These are phyloP conservation scores for Hyaloscypha bicolor DNA, from an alignment of 495 filamentous ascomycete species.

Conservation along the genomic window DNA sequence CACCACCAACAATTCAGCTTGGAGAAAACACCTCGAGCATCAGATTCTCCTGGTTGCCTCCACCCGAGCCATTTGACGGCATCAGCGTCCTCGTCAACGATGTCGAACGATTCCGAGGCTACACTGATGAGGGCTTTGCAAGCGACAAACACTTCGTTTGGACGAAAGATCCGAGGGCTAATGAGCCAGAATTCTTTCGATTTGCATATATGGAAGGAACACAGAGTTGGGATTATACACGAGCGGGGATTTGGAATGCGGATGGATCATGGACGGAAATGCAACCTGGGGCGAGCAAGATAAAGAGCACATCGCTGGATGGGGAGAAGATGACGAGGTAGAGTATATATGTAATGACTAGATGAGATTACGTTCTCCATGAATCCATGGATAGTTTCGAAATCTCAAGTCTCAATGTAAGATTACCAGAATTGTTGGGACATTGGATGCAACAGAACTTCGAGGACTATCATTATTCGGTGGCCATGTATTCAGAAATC, in stretches of 20 bases:
- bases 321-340: slow-evolving; percentile 15
- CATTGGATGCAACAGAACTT: no score
- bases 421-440: no score
- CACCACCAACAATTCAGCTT: slow-evolving; percentile 46
- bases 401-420: background rate
- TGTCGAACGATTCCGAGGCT: slow-evolving; percentile 79
- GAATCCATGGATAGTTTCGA: background rate
- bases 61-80: slow-evolving; percentile 71
- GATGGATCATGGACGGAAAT: slow-evolving; percentile 71
- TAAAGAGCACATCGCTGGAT: slow-evolving; percentile 25
- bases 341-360: slow-evolving; percentile 1
- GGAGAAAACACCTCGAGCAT: slow-evolving; percentile 49
- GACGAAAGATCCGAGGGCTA: slow-evolving; percentile 42
- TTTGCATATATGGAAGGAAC: slow-evolving; percentile 80
- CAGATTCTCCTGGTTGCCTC: slow-evolving; percentile 51
- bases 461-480: no score
- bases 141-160: slow-evolving; percentile 48
- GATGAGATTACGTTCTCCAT: background rate
- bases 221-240: slow-evolving; percentile 72
- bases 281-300: slow-evolving; percentile 32
- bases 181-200: slow-evolving; percentile 73
- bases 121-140: slow-evolving; percentile 50
- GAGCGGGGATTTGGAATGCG: slow-evolving; percentile 73
- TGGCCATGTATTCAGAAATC: no score
- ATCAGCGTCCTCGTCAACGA: slow-evolving; percentile 92